Percentiles rank a stretch among this genome's conserved stretches.
Conservation (phyloP, 768 basidiomycete genomes). For the Terana coerulea region DNA sequence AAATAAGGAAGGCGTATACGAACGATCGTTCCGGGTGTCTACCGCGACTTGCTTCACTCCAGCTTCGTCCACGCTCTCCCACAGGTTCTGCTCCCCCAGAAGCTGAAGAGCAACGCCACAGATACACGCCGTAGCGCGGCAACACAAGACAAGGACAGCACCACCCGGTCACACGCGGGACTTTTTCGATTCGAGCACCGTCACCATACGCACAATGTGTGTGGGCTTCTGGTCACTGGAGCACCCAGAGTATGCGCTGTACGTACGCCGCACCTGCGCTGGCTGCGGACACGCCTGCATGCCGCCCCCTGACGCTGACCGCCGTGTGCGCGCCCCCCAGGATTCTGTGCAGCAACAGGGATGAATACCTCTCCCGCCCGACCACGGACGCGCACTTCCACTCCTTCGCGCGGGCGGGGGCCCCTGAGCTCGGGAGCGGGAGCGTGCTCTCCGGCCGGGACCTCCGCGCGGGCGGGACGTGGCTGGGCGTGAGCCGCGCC, state of each 20-base stretch:
- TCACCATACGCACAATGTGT: conserved; percentile 75
- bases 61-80: no score
- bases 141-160: no score
- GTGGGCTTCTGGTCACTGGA: conserved; percentile 75
- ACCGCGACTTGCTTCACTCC: no score
- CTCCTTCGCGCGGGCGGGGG: conserved; percentile 46
- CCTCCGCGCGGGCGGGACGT: conserved; percentile 70
- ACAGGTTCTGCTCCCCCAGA: no score
- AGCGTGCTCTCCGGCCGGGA: conserved; percentile 73
- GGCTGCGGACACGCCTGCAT: no score
- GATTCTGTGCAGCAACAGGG: conserved; percentile 72
- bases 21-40: no score
- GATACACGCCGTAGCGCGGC: no score
- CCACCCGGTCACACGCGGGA: no score
- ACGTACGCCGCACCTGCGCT: no score
- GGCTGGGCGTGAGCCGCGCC: conserved; percentile 67
- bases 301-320: conserved; percentile 2
- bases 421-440: conserved; percentile 9
- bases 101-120: no score
- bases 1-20: no score
- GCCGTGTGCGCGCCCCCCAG: conserved; percentile 34
- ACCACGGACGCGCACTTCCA: conserved; percentile 67
- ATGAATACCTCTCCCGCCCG: conserved; percentile 67
- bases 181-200: no score
- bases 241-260: conserved; percentile 78